Evolutionary conservation across 2,329 filamentous ascomycete species (phyloP).

Genomic region (Drechslera avenae): DNA sequence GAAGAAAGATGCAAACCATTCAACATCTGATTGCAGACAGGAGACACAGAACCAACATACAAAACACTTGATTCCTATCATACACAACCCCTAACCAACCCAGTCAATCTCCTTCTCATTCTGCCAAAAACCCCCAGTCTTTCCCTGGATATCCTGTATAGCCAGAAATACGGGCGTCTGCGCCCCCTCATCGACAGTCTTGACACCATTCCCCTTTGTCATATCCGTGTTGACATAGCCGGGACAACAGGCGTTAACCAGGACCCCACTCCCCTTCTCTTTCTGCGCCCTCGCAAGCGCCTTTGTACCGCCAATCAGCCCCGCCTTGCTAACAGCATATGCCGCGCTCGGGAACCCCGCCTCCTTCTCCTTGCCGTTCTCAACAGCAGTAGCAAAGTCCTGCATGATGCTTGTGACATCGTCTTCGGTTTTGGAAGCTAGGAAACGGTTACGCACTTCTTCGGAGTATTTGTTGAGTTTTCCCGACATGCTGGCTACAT

Average conservation of each 20-base stretch:
- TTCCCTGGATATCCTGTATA: slow-evolving; percentile 46
- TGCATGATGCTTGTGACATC: slow-evolving; percentile 58
- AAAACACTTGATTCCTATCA: too few relatives aligned
- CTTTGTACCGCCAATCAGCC: slow-evolving; percentile 51
- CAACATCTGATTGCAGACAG: too few relatives aligned
- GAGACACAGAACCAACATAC: too few relatives aligned
- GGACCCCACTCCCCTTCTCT: slow-evolving; percentile 38
- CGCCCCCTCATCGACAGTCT: slow-evolving; percentile 53
- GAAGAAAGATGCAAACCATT: too few relatives aligned
- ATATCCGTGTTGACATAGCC: slow-evolving; percentile 57
- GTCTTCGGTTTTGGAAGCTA: slow-evolving; percentile 45
- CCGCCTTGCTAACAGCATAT: slow-evolving; percentile 56
- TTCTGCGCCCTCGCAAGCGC: slow-evolving; percentile 45
- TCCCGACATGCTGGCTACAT: slow-evolving; percentile 55
- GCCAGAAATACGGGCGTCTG: slow-evolving; percentile 53
- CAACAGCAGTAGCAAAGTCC: slow-evolving; percentile 55
- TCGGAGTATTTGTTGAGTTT: slow-evolving; percentile 55
- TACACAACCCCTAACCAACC: slow-evolving; percentile 42
- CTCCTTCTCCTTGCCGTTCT: slow-evolving; percentile 53
- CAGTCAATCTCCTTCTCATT: slow-evolving; percentile 47
- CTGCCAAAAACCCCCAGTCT: slow-evolving; percentile 50
- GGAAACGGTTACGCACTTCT: slow-evolving; percentile 52
- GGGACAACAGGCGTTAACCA: slow-evolving; percentile 52
- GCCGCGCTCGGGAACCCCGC: slow-evolving; percentile 57
- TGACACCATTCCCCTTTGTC: slow-evolving; percentile 47